Conservation (phyloP, 2,329 filamentous ascomycete species). For the Grosmannia penicillata region DNA sequence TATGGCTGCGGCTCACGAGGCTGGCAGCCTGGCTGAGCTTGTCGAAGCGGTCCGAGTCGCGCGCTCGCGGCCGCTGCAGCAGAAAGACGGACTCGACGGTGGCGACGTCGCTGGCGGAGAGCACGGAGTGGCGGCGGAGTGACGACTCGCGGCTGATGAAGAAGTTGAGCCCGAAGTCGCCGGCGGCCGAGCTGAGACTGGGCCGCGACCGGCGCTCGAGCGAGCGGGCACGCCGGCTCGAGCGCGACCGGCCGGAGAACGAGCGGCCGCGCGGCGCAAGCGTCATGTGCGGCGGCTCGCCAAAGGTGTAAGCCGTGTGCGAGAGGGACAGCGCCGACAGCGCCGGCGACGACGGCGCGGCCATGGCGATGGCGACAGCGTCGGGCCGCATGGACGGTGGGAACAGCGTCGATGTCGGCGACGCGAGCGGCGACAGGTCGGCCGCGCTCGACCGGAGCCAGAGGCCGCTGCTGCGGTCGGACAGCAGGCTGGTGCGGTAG, state of each 20-base stretch:
- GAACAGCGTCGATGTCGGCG: not conserved
- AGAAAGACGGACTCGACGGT: not conserved
- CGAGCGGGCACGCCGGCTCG: slow-evolving; percentile 2
- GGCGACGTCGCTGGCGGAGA: not conserved
- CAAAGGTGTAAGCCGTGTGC: no score
- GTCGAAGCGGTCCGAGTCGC: no score
- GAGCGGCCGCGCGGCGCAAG: no score
- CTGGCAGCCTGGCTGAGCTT: no score
- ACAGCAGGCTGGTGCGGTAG: slow-evolving; percentile 6
- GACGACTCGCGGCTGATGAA: slow-evolving; percentile 9
- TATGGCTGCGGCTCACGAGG: no score
- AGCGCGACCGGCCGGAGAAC: no score
- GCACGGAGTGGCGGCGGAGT: not conserved
- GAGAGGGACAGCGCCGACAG: not conserved
- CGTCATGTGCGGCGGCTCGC: no score
- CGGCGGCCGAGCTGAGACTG: not conserved
- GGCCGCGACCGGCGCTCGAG: slow-evolving; percentile 4
- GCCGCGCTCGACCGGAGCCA: not conserved
- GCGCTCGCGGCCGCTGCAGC: not conserved
- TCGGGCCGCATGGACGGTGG: not conserved
- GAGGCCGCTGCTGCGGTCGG: slow-evolving; percentile 6
- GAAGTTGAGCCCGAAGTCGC: slow-evolving; percentile 3
- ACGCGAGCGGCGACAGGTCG: not conserved
- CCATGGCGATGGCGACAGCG: not conserved
- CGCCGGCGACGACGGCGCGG: not conserved